These are phyloP conservation scores for Didymella sp. DNA, from an alignment of 2,329 filamentous ascomycete genomes.

Conservation along the genomic window DNA sequence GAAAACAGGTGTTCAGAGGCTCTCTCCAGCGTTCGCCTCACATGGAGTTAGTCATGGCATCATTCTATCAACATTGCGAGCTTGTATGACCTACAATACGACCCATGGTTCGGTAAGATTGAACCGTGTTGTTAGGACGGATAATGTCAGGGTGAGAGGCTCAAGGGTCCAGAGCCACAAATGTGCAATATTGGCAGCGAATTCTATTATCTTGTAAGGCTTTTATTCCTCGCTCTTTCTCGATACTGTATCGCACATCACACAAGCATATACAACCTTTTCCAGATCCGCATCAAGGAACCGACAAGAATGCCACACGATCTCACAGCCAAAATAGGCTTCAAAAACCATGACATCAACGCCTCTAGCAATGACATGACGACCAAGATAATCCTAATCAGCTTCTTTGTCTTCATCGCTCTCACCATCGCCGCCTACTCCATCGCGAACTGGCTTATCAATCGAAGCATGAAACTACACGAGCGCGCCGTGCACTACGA, in stretches of 20 bases:
- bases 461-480: not conserved
- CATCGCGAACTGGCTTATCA: not conserved
- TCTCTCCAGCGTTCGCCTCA: no score
- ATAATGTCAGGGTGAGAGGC: no score
- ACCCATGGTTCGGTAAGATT: not conserved
- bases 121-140: no score
- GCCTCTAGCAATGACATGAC: not conserved
- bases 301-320: not conserved
- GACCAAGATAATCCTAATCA: not conserved
- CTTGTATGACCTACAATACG: not conserved
- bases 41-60: not conserved
- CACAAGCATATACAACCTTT: not conserved
- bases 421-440: not conserved
- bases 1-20: no score
- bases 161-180: not conserved
- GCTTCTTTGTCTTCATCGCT: not conserved
- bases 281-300: not conserved
- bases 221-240: not conserved
- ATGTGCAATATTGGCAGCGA: not conserved
- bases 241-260: not conserved
- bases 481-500: not conserved
- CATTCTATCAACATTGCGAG: not conserved
- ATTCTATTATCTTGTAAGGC: not conserved
- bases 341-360: not conserved
- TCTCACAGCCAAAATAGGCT: not conserved